Base-by-base conservation (phyloP, 257 asterid species). In the Solanum dulcamara region DNA sequence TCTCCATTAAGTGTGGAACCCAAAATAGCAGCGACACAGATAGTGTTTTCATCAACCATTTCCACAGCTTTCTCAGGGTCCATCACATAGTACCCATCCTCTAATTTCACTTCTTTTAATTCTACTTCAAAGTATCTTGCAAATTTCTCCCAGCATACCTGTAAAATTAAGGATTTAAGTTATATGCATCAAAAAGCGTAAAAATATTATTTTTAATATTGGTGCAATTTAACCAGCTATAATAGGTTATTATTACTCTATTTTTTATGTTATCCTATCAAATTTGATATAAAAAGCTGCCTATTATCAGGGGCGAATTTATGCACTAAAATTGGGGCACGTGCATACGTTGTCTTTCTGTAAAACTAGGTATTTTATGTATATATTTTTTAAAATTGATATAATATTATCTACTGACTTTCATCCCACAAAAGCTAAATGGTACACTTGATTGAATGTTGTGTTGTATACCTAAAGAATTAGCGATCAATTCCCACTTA, bases 1-100 rank as follows among this genome's bases (percentile, higher is more conserved):
- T 87, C 89, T 15, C 89, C 89, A 22, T 87, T 87, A 38, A 87
- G 89, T 3, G 89, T 87, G 11, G 89, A 87, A 14, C 89, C 89
- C 28, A 87, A 71, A 50, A 87, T 87, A 10, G 88, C 88, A 55
- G 88, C 88, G 5, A 86, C 88, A 50, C 88, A 86, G 13, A 86
- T 86, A 13, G 88, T 86, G 60, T 86, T 86, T 55, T 86, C 88
- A 48, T 86, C 88, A 51, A 86, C 88, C 88, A 86, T 80, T 33
- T 86, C 88, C 57, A 83, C 88, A 24, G 88, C 88, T 74, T 86
- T 74, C 71, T 64, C 84, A 46, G 88, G 88, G n/a, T 86, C 84
- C 88, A 86, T 86, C 40, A 86, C 88, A 38, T 83, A 86, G 81
- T 83, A 86, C 2, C 86, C 88, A 24, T 86, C 88, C 24, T 85